Conservation (phyloP, 1,284 basidiomycete species). For the Apiotrichum montevideense region DNA sequence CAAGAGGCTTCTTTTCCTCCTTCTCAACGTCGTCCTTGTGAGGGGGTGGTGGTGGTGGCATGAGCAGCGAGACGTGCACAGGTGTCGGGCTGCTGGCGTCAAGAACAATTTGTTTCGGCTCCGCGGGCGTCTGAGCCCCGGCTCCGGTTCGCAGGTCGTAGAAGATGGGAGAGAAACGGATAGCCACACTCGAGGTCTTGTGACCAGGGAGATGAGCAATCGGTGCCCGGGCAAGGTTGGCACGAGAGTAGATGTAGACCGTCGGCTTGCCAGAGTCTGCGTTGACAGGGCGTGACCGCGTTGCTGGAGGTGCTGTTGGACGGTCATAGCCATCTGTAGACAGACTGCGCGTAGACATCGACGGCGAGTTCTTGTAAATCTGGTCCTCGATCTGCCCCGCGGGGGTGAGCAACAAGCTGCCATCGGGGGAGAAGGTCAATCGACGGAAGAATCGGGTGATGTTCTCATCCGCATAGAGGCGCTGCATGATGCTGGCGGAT, state of each 20-base stretch:
- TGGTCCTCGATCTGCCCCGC: conserved; percentile 95
- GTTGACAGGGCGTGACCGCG: conserved; percentile 21
- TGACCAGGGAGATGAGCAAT: conserved; percentile 93
- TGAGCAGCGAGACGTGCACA: conserved; percentile 38
- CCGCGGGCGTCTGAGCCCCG: conserved; percentile 43
- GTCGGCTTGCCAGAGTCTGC: conserved; percentile 56
- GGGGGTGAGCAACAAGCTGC: conserved; percentile 84
- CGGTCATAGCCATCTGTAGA: conserved; percentile 36
- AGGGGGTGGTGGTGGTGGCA: conserved; percentile 47
- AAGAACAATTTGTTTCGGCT: conserved; percentile 58
- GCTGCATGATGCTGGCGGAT: conserved; percentile 47
- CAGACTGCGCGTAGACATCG: conserved; percentile 36
- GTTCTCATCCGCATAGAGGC: conserved; percentile 90
- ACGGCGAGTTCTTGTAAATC: conserved; percentile 53
- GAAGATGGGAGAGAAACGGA: conserved; percentile 86
- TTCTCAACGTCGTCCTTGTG: conserved; percentile 32
- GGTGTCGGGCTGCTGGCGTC: conserved; percentile 58
- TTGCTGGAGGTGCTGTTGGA: conserved; percentile 25
- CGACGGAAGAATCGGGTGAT: conserved; percentile 94
- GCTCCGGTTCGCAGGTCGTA: conserved; percentile 72
- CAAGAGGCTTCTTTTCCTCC: conserved; percentile 24
- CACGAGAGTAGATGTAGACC: conserved; percentile 92
- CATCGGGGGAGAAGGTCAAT: conserved; percentile 89
- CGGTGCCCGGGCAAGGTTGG: conserved; percentile 83
- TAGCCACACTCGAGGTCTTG: conserved; percentile 88